Base-by-base conservation (phyloP, 805 yeast species). In the Saccharomyces jurei region DNA sequence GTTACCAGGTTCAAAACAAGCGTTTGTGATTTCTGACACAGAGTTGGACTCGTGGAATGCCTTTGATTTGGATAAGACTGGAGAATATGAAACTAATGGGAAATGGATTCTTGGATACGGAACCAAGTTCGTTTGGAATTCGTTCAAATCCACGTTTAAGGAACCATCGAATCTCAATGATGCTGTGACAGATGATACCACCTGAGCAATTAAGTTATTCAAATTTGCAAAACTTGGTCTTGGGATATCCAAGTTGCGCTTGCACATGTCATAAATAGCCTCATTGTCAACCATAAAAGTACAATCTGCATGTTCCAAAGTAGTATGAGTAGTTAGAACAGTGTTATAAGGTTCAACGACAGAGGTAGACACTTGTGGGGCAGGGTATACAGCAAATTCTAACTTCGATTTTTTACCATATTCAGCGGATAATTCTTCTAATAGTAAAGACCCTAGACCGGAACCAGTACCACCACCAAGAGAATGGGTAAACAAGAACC, bases 381-480 rank as follows among this genome's bases (percentile, higher is more conserved):
- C 96, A 53, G 97, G 97, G 76, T 90, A 90, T 51, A 90, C 97
- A 50, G 97, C 96, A 66, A 90, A 90, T 75, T 90, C 97, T 65
- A 90, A 82, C 77, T 90, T 90, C 63, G 96, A 86, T 77, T 90
- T 90, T 75, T 90, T 90, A 66, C 96, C 96, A 70, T 83, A 90
- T 72, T 90, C 97, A 65, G 83, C 79, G 46, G 91, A 83, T 66
- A 90, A 83, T 69, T 88, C 92, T 75, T 90, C 97, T 64, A 90
- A 81, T 68, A 90, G 80, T 64, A 90, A 79, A 22, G 97, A 88
- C 49, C 97, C 97, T 67, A 90, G 84, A 66, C 97, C 97, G 46
- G 96, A 89, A 69, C 97, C 97, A 49, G 97, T 90, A 80, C 97
- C 97, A 77, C 97, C 97, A 72, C 97, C 97, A 64, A 90, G 81